Base-by-base conservation (phyloP, 176 grass and related monocot genomes). In the Juncus inflexus region DNA sequence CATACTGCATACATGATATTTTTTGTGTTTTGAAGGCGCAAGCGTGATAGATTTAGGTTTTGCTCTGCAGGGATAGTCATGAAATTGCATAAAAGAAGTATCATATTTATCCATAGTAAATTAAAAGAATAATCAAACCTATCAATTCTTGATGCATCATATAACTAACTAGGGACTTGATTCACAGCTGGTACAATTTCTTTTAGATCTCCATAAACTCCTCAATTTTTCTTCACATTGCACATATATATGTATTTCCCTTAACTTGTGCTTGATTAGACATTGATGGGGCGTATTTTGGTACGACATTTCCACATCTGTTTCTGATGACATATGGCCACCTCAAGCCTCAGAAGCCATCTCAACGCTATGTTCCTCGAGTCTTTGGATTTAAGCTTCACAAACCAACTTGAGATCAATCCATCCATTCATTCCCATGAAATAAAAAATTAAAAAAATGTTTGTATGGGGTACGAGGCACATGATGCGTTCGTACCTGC, bases 301-400 rank as follows among this genome's bases (percentile, higher is more conserved):
- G 92, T 19, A 97, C 92, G 4, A 97, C 92, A 67, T 97, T 97
- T 12, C 87, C 92, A 5, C 87, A 97, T 69, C 77, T 97, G 58
- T 97, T 97, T 73, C 73, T 91, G 82, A 97, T 97, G 92, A 86
- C 87, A 37, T 91, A 97, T 43, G 84, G 79, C 4, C 92, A 97
- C 42, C 70, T 97, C 47, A 97, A 97, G 55, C 92, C 92, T 0
- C 92, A 89, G 66, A 97, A 89, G 84, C 92, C 85, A 15, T 77
- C 82, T 0, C 92, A 91, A 73, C 79, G 81, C 42, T 97, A 91
- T 62, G 71, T 77, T 50, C 87, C 92, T 28, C 75, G 75, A 77
- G 87, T 97, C 28, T 97, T 91, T 12, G 92, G 92, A 35, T 97
- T 89, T 72, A 97, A 89, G 74, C 73, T 91, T 79, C 85, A 91